These are phyloP conservation scores for Cyberlindnera xylosilytica DNA, from an alignment of 805 yeast genomes.

Conservation along the genomic window DNA sequence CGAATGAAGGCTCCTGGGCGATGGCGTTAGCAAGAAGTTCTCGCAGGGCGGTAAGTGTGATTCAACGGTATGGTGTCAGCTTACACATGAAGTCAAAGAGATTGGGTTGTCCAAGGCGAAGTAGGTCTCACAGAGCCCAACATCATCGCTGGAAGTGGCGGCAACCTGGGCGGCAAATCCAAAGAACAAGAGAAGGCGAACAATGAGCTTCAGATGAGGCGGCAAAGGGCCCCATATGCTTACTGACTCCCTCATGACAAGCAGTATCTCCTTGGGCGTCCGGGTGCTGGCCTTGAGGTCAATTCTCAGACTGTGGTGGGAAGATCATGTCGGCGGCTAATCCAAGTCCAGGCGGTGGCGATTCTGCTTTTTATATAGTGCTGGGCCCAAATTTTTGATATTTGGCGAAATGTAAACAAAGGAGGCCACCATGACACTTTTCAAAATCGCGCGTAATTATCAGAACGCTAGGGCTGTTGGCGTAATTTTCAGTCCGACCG, in stretches of 20 bases:
- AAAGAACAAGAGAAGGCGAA: neutral
- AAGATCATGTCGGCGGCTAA: no score
- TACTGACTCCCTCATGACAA: no score
- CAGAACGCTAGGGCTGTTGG: neutral
- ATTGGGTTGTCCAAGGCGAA: slow-evolving; percentile 4
- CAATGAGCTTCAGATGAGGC: neutral
- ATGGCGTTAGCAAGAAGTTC: neutral
- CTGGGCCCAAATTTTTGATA: neutral
- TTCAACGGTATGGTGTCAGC: slow-evolving; percentile 1
- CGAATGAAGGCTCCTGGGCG: neutral
- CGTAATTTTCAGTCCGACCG: no score
- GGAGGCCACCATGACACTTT: neutral
- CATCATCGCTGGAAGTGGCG: neutral
- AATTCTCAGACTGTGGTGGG: no score
- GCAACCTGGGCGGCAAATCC: neutral
- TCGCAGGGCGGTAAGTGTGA: neutral
- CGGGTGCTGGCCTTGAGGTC: no score
- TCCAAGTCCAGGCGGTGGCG: neutral
- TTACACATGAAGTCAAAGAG: slow-evolving; percentile 5
- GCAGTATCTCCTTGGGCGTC: no score
- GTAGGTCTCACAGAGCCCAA: slow-evolving; percentile 3
- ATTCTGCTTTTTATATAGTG: neutral
- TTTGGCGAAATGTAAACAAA: slow-evolving; percentile 2
- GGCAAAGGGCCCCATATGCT: neutral
- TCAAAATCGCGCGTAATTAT: neutral